Evolutionary conservation across 2,329 filamentous ascomycete species (phyloP).

Genomic region (Apiospora hydei): DNA sequence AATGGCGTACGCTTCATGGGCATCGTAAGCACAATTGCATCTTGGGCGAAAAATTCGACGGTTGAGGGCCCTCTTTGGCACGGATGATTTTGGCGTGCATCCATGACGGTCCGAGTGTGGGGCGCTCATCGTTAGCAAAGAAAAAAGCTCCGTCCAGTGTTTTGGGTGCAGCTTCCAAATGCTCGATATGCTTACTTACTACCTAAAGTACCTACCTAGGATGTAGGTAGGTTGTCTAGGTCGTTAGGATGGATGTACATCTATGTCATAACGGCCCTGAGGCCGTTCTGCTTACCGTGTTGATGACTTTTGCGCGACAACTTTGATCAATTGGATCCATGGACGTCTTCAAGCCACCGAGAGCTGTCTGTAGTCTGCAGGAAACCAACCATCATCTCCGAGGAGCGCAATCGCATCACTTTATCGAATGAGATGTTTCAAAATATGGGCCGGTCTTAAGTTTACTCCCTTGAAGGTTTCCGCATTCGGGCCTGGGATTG

Average conservation of each 20-base stretch:
- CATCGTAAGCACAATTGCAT: constrained; percentile 13
- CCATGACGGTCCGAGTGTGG: constrained; percentile 14
- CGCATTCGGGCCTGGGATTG: constrained; percentile 13
- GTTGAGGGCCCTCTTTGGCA: constrained; percentile 17
- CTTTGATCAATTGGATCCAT: background rate
- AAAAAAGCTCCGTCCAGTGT: background rate
- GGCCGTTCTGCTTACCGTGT: background rate
- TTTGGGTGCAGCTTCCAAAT: background rate
- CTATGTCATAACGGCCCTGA: background rate
- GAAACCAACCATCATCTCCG: constrained; percentile 3
- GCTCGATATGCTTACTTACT: background rate
- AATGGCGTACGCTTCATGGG: background rate
- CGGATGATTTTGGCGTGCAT: constrained; percentile 8
- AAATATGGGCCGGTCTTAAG: constrained; percentile 16
- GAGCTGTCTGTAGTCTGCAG: background rate
- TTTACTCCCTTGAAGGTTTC: constrained; percentile 13
- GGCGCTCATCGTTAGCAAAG: background rate
- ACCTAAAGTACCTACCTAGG: too few species aligned
- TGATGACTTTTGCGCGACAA: background rate
- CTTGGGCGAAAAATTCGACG: background rate
- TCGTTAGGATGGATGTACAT: too few species aligned
- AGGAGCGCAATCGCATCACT: constrained; percentile 3
- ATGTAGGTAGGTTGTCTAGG: too few species aligned
- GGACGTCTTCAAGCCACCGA: background rate
- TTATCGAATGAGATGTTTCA: constrained; percentile 18